Evolutionary conservation across 2,329 filamentous ascomycete genomes (phyloP).

Genomic region (Chrysoporthe austroafricana): DNA sequence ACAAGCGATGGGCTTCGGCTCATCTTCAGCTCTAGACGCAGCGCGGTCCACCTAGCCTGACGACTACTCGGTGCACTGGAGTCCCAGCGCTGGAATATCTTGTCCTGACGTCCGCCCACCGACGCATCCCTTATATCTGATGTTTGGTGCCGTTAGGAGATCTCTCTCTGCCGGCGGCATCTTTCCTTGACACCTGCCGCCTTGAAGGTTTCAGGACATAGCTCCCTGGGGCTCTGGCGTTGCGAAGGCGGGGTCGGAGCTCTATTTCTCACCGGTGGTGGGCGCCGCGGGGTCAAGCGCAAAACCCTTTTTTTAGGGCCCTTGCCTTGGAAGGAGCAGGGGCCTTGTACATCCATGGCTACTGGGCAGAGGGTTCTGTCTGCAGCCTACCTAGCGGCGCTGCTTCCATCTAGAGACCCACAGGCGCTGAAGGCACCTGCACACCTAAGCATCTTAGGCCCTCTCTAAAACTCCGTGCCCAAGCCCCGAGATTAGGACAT

Average conservation of each 20-base stretch:
- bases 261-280: background rate
- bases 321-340: background rate
- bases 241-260: background rate
- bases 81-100: background rate
- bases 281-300: background rate
- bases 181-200: background rate
- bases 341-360: background rate
- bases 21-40: background rate
- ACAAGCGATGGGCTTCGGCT: background rate
- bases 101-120: background rate
- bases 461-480: constrained; percentile 6
- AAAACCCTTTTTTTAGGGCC: background rate
- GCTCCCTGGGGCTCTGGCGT: background rate
- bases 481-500: constrained; percentile 9
- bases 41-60: background rate
- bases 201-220: background rate
- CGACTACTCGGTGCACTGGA: background rate
- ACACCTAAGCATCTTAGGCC: constrained; percentile 1
- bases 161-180: background rate
- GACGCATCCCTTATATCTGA: background rate
- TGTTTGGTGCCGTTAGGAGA: too few relatives aligned
- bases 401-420: background rate
- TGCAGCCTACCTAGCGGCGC: background rate
- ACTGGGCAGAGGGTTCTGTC: background rate
- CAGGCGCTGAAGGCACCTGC: background rate